Base-by-base conservation (phyloP, 805 yeast genomes). In the Yarrowia yakushimensis region DNA sequence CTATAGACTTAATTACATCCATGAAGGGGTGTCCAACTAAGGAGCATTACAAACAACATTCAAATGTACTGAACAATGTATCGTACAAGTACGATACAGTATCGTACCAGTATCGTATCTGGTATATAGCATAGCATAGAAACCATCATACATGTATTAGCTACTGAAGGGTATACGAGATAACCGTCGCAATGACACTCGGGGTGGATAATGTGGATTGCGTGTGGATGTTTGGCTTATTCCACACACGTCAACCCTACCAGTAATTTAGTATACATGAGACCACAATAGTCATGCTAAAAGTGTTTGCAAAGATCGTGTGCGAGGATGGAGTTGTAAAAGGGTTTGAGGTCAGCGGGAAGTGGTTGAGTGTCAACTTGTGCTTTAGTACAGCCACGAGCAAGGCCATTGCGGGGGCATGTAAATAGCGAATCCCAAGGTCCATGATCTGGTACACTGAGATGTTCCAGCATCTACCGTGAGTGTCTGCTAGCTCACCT, bases 261-360 rank as follows among this genome's bases (percentile, higher is more conserved):
- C 34, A 48, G 31, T 31, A 20, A 48, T 48, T 48, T 48, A 48
- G 31, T 48, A 48, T 48, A 48, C 55, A 48, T 48, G 39, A 31
- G 55, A 48, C 55, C 30, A 33, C 39, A 31, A 48, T 31, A 22
- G 55, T 22, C 55, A 48, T 48, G 55, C 55, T 31, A 46, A 33
- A 17, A 30, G 55, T 31, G 31, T 48, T 31, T 48, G 55, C 52
- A 22, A 30, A 43, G 25, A 42, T 39, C 15, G 45, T 43, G 48
- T 25, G 48, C 27, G 42, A 10, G 37, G 22, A 18, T 10, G 41
- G 41, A 20, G 15, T 37, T 36, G 23, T 23, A 5, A 23, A 8
- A 36, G 41, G 18, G 22, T 11, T 18, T 10, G 25, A 23, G 45
- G 7, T 25, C 5, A 36, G 23, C 27, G 4, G 27, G 27, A 25